Percentiles rank a stretch among this genome's conserved stretches.
phyloP scores from a whole-genome alignment of 768 basidiomycete genomes.

The Clathrus columnatus region DNA sequence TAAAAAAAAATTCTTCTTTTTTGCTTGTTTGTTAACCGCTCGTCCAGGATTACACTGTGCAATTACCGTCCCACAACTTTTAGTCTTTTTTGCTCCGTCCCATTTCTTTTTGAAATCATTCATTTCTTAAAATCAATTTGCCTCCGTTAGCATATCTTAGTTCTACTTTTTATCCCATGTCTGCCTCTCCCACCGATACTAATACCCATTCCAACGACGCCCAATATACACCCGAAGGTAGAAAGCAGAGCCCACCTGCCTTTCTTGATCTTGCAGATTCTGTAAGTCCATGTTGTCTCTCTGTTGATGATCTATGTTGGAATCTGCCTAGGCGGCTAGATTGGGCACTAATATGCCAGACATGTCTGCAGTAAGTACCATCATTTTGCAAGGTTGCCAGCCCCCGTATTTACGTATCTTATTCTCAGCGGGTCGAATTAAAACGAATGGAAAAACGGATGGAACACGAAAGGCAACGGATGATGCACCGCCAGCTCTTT shows the following conservation, averaged over 20 bases:
- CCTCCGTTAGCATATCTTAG: neutral
- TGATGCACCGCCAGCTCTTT: slow-evolving; percentile 79
- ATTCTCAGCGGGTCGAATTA: slow-evolving; percentile 69
- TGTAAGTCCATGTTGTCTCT: slow-evolving; percentile 38
- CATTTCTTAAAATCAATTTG: neutral
- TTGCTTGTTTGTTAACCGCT: neutral
- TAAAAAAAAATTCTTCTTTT: too few species aligned
- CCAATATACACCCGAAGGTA: slow-evolving; percentile 43
- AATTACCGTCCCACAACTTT: slow-evolving; percentile 6
- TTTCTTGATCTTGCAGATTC: slow-evolving; percentile 93
- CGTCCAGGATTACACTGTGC: slow-evolving; percentile 9
- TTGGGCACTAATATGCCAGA: slow-evolving; percentile 82
- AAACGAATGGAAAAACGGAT: slow-evolving; percentile 49
- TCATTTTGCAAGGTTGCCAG: slow-evolving; percentile 1
- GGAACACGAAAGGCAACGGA: slow-evolving; percentile 87
- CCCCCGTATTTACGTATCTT: slow-evolving; percentile 1
- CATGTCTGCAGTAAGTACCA: slow-evolving; percentile 63
- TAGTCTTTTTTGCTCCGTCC: too few species aligned
- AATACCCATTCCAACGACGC: slow-evolving; percentile 10
- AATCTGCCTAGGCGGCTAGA: slow-evolving; percentile 57
- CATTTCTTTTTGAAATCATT: slow-evolving; percentile 3
- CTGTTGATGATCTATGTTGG: slow-evolving; percentile 8
- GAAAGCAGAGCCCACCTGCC: slow-evolving; percentile 83
- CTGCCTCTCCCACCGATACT: too few species aligned
- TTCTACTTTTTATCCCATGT: slow-evolving; percentile 5